A percentile compares a stretch with the other conserved stretches of the same genome.
These are phyloP conservation scores for Botrytis porri DNA, from an alignment of 2,329 filamentous ascomycete genomes.

Conservation along the genomic window DNA sequence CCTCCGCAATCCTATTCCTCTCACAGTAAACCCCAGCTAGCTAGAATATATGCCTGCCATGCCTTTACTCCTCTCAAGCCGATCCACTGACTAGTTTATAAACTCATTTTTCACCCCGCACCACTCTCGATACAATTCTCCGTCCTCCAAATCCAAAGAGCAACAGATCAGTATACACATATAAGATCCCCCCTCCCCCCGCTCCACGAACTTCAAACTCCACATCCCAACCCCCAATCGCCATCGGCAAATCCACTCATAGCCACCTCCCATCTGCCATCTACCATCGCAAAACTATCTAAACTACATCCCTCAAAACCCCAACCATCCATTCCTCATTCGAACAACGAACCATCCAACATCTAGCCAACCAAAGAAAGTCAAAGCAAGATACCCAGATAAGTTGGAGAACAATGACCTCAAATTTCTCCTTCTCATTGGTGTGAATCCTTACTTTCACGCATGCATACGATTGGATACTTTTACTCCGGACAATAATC, in stretches of 20 bases:
- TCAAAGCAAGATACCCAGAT: too few species aligned
- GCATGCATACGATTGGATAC: background rate
- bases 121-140: background rate
- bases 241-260: too few species aligned
- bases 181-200: too few species aligned
- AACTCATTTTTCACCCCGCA: background rate
- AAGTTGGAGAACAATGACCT: too few species aligned
- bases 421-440: background rate
- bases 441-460: background rate
- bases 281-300: background rate
- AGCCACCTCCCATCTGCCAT: too few species aligned
- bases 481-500: background rate
- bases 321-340: background rate
- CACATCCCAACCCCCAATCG: accelerated
- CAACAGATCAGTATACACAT: background rate
- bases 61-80: background rate
- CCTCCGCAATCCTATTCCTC: background rate
- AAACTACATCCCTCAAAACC: background rate
- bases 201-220: background rate
- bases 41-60: background rate
- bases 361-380: background rate
- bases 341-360: background rate
- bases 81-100: background rate
- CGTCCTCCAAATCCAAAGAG: background rate
- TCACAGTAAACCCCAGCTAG: too few species aligned